A percentile compares a stretch with the other conserved stretches of the same genome.
phyloP scores from a whole-genome alignment of 305 asterid species.

The Ajuga reptans region DNA sequence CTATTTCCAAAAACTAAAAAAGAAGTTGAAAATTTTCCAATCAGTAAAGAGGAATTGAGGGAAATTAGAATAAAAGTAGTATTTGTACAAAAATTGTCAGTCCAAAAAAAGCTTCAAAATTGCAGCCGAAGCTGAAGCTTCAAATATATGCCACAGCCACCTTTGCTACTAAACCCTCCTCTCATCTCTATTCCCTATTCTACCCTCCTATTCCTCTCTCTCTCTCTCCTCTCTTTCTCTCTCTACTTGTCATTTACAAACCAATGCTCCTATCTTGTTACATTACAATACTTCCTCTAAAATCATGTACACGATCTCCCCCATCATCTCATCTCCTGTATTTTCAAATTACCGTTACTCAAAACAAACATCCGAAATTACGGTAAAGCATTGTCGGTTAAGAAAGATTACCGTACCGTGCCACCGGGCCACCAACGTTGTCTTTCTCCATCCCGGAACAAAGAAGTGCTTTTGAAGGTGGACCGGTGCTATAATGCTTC shows the following conservation, averaged over 20 bases:
- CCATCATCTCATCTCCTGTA: too few relatives aligned
- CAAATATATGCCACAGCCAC: slow-evolving; percentile 40
- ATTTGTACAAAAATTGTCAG: slow-evolving; percentile 22
- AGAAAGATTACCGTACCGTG: slow-evolving; percentile 42
- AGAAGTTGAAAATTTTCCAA: too few relatives aligned
- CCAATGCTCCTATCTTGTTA: slow-evolving; percentile 36
- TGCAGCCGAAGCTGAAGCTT: slow-evolving; percentile 51
- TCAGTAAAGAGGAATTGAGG: neutral
- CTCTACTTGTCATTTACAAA: slow-evolving; percentile 52
- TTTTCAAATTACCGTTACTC: too few relatives aligned
- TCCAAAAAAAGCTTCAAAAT: slow-evolving; percentile 29
- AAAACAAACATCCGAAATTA: too few relatives aligned
- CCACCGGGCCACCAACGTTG: slow-evolving; percentile 5
- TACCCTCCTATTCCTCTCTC: slow-evolving; percentile 11
- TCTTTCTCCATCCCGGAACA: slow-evolving; percentile 9
- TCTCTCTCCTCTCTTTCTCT: neutral
- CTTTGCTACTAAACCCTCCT: slow-evolving; percentile 16
- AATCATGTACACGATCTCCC: slow-evolving; percentile 34
- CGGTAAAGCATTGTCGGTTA: neutral
- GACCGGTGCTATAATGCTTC: slow-evolving; percentile 62
- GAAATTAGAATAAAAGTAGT: neutral
- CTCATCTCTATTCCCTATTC: neutral
- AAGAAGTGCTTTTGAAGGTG: slow-evolving; percentile 16
- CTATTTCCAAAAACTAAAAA: too few relatives aligned
- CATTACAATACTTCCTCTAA: slow-evolving; percentile 28